A percentile compares a stretch with the other conserved stretches of the same genome.
These are phyloP conservation scores for Martensiomyces pterosporus DNA, from an alignment of 192 early-diverging fungal genomes.

Conservation along the genomic window DNA sequence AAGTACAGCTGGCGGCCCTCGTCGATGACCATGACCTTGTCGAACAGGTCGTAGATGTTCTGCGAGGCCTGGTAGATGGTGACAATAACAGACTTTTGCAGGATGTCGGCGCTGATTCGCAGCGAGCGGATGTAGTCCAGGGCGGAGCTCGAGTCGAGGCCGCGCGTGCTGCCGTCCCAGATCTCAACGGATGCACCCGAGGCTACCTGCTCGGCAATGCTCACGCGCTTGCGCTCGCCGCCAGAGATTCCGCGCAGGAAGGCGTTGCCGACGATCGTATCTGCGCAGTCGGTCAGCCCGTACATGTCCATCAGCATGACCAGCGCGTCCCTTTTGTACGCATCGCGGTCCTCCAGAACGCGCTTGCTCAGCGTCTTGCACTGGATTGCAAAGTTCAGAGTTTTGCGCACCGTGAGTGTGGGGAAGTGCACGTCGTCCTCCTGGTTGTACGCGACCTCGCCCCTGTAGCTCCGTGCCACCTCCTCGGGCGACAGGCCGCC, in stretches of 20 bases:
- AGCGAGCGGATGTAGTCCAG: slow-evolving; percentile 74
- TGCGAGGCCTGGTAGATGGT: slow-evolving; percentile 74
- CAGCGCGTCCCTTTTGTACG: slow-evolving; percentile 49
- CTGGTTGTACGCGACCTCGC: slow-evolving; percentile 73
- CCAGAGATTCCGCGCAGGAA: slow-evolving; percentile 77
- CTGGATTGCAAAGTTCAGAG: slow-evolving; percentile 70
- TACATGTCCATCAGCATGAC: slow-evolving; percentile 55
- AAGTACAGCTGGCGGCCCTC: slow-evolving; percentile 55
- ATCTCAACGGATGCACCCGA: slow-evolving; percentile 57
- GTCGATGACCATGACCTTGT: slow-evolving; percentile 52
- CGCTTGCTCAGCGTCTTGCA: slow-evolving; percentile 68
- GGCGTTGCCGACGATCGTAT: slow-evolving; percentile 64
- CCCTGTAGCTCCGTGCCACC: slow-evolving; percentile 60
- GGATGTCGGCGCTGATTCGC: slow-evolving; percentile 67
- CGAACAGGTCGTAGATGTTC: slow-evolving; percentile 60
- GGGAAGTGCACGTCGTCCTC: slow-evolving; percentile 81
- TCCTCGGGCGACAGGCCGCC: slow-evolving; percentile 61
- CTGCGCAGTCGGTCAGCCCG: slow-evolving; percentile 46
- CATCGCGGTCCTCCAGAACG: slow-evolving; percentile 64
- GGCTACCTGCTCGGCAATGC: slow-evolving; percentile 73
- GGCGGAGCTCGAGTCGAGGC: slow-evolving; percentile 77
- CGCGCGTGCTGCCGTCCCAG: slow-evolving; percentile 70
- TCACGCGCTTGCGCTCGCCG: slow-evolving; percentile 74
- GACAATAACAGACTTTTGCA: slow-evolving; percentile 59
- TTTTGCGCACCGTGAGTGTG: slow-evolving; percentile 74